phyloP scores from a whole-genome alignment of 176 grass and related monocot species.

The Carex myosuroides region DNA sequence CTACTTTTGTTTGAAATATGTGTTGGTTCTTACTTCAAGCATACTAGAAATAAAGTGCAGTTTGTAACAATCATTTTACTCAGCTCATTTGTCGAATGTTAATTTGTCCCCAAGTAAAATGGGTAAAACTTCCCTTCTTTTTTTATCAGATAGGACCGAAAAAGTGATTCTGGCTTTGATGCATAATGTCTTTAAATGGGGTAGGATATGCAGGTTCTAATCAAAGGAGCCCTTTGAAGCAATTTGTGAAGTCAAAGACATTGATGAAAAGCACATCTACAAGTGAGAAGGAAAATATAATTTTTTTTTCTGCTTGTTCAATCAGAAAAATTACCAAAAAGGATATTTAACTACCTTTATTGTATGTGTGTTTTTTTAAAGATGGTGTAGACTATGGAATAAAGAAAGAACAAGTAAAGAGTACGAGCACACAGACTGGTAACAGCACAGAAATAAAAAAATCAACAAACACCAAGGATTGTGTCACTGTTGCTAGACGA shows the following conservation, averaged over 20 bases:
- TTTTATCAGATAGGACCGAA: background rate
- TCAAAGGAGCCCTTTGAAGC: background rate
- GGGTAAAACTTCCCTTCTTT: background rate
- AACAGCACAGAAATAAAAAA: background rate
- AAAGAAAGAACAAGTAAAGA: too few species aligned
- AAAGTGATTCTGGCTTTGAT: background rate
- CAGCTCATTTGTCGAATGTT: background rate
- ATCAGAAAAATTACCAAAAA: background rate
- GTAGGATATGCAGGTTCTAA: background rate
- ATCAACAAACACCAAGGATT: background rate
- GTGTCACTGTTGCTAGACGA: background rate
- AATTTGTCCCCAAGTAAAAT: background rate
- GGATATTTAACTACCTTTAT: too few species aligned
- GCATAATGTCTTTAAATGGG: background rate
- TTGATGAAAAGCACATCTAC: background rate
- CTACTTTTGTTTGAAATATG: background rate
- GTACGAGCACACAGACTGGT: too few species aligned
- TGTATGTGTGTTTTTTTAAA: too few species aligned
- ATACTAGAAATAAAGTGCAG: background rate
- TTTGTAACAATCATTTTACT: background rate
- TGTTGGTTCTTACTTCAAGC: background rate
- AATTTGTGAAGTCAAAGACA: constrained; percentile 13
- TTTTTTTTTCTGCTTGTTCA: background rate
- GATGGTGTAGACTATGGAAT: too few species aligned
- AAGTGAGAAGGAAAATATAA: background rate